Base-by-base conservation (phyloP, 768 basidiomycete genomes). In the Dictyophora rubrovolvata region DNA sequence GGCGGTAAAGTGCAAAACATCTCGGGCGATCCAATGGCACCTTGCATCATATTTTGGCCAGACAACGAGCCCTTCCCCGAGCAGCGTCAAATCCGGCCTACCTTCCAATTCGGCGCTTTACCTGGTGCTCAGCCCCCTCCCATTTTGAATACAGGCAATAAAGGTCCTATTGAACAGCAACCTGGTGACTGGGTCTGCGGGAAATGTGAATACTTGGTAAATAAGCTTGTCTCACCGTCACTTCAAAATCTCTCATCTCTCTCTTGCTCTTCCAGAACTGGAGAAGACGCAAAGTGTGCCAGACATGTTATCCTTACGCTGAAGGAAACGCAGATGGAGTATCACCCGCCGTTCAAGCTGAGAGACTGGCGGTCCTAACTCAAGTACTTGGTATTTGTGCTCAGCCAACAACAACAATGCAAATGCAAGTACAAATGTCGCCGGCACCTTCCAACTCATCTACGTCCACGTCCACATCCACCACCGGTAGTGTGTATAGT, bases 41-140 rank as follows among this genome's bases (percentile, higher is more conserved):
- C 89, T 3, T 89, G 89, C 64, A 77, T 90, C 73, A 85, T 92
- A 83, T 92, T 86, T 65, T 93, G 90, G 90, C 89, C 90, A 5
- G 89, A 91, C 69, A 93, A 93, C 64, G 90, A 93, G 67, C 79
- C 87, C 4, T 75, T 89, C 61, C 90, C 90, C 0, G 85, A 87
- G 63, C 84, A 82, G 68, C 82, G 86, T 12, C 90, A 92, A 72
- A 87, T 86, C 60, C 76, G 63, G 16, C 66, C 66, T 8, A 53
- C 55, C 51, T 48, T 62, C 37, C n/a, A 42, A 9, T 22, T 3
- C 28, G 50, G 50, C 18, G 2, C 14, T 18, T 22, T 16, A 51
- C 53, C 35, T 20, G 53, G 16, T 51, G 33, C 10, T 34, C 68
- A 87, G 83, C 87, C 86, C 63, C 90, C 89, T 21, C 90, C 89